Percentiles rank a stretch among this genome's conserved stretches.
phyloP scores from a whole-genome alignment of 192 early-diverging fungal genomes.

The Radiomyces spectabilis region DNA sequence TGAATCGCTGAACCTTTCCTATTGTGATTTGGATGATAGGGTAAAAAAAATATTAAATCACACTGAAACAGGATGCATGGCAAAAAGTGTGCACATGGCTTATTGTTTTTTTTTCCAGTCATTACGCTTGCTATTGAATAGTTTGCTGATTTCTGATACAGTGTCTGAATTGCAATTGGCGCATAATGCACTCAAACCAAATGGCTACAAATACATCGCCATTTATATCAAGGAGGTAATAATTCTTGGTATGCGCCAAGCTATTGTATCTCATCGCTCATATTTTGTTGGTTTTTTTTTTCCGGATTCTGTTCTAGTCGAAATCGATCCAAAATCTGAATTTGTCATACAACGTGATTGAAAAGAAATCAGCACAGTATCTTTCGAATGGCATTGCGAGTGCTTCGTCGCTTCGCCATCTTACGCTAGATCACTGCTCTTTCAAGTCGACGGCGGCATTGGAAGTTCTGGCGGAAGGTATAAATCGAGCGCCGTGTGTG shows the following conservation, averaged over 20 bases:
- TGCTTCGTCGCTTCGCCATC: constrained; percentile 2
- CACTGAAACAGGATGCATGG: too few relatives aligned
- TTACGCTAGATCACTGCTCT: constrained; percentile 1
- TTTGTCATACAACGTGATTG: constrained; percentile 55
- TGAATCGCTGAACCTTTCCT: constrained; percentile 49
- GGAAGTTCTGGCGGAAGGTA: constrained; percentile 23
- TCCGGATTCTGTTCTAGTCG: constrained; percentile 45
- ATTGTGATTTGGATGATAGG: constrained; percentile 69
- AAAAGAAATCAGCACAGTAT: constrained; percentile 54
- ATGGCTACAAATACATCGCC: constrained; percentile 67
- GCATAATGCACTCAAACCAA: constrained; percentile 58
- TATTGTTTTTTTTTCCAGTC: not conserved
- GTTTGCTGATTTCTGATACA: constrained; percentile 59
- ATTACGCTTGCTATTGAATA: constrained; percentile 33
- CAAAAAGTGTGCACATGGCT: not conserved
- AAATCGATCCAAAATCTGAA: constrained; percentile 54
- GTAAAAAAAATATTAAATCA: constrained; percentile 30
- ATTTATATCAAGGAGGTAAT: constrained; percentile 62
- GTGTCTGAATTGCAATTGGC: constrained; percentile 57
- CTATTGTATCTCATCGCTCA: not conserved
- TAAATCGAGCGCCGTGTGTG: constrained; percentile 29
- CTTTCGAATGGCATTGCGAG: constrained; percentile 51
- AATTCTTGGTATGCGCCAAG: not conserved
- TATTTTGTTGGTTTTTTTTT: not conserved
- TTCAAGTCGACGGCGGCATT: not conserved